phyloP scores from a whole-genome alignment of 2,329 filamentous ascomycete genomes.

The Colletotrichum tamarilloi region DNA sequence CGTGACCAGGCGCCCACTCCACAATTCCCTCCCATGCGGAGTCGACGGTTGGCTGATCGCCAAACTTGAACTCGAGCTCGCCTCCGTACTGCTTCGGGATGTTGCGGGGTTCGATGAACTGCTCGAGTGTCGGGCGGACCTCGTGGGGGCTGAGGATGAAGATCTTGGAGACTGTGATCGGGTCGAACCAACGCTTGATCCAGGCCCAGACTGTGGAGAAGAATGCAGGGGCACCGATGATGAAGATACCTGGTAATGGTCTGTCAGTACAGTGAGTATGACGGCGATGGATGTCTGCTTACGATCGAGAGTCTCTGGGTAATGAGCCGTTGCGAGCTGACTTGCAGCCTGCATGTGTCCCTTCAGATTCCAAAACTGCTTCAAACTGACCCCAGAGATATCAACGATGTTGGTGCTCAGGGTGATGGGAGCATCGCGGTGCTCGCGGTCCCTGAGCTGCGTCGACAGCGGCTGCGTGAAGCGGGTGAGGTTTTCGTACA shows the following conservation, averaged over 20 bases:
- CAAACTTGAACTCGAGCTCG: conserved; percentile 84
- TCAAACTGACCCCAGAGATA: conserved; percentile 86
- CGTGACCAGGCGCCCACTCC: conserved; percentile 63
- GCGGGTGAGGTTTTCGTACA: conserved; percentile 92
- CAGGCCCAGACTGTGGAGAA: conserved; percentile 95
- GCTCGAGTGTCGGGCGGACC: conserved; percentile 79
- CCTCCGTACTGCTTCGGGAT: conserved; percentile 94
- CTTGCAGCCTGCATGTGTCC: conserved; percentile 93
- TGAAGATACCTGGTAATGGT: conserved; percentile 57
- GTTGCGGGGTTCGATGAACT: conserved; percentile 84
- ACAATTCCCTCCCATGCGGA: conserved; percentile 62
- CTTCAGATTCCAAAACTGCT: conserved; percentile 97
- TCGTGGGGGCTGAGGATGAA: conserved; percentile 84
- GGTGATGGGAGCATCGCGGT: conserved; percentile 86
- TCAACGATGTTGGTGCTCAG: conserved; percentile 96
- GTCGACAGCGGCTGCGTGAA: conserved; percentile 90
- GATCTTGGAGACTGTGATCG: conserved; percentile 94
- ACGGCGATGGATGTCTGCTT: conserved; percentile 62
- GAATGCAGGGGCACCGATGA: conserved; percentile 90
- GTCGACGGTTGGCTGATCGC: conserved; percentile 80
- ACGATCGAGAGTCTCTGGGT: conserved; percentile 91
- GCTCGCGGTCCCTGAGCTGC: conserved; percentile 75
- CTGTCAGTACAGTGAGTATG: not conserved
- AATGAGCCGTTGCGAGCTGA: conserved; percentile 89
- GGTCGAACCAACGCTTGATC: conserved; percentile 96